phyloP scores from a whole-genome alignment of 352 stramenopile species.

The Pythium myriotylum region DNA sequence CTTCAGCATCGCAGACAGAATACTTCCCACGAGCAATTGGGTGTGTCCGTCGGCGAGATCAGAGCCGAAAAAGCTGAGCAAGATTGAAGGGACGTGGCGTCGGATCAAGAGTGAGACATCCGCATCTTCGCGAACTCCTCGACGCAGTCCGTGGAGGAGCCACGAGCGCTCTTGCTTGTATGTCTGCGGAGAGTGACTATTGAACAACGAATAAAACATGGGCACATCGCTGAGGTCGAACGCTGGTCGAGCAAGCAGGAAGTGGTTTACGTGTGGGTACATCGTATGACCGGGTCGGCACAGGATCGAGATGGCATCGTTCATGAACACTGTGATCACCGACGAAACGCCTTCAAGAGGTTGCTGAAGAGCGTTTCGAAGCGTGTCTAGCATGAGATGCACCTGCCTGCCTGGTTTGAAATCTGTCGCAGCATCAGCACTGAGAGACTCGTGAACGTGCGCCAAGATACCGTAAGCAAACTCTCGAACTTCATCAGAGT shows the following conservation, averaged over 20 bases:
- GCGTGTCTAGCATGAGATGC: constrained; percentile 76
- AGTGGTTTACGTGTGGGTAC: constrained; percentile 85
- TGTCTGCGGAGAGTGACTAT: constrained; percentile 66
- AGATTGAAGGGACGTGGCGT: constrained; percentile 78
- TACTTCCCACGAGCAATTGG: constrained; percentile 65
- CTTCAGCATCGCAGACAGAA: constrained; percentile 51
- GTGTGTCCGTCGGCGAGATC: constrained; percentile 80
- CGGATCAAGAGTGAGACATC: constrained; percentile 75
- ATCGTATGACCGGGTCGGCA: constrained; percentile 66
- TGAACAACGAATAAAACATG: constrained; percentile 91
- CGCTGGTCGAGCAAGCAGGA: constrained; percentile 74
- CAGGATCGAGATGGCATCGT: constrained; percentile 74
- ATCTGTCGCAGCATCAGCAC: constrained; percentile 49
- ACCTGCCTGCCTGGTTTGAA: constrained; percentile 81
- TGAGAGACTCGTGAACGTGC: constrained; percentile 71
- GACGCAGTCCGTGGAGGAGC: constrained; percentile 76
- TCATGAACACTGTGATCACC: constrained; percentile 82
- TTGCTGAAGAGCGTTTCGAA: constrained; percentile 62
- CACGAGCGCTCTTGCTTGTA: constrained; percentile 86
- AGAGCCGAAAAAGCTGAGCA: constrained; percentile 82
- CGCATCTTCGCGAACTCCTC: constrained; percentile 61
- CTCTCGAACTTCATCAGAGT: constrained; percentile 49
- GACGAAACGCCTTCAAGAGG: constrained; percentile 66
- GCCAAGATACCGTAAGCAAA: constrained; percentile 79
- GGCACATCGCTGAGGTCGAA: constrained; percentile 82